These are phyloP conservation scores for Ogataea haglerorum DNA, from an alignment of 805 yeast species.

Conservation along the genomic window DNA sequence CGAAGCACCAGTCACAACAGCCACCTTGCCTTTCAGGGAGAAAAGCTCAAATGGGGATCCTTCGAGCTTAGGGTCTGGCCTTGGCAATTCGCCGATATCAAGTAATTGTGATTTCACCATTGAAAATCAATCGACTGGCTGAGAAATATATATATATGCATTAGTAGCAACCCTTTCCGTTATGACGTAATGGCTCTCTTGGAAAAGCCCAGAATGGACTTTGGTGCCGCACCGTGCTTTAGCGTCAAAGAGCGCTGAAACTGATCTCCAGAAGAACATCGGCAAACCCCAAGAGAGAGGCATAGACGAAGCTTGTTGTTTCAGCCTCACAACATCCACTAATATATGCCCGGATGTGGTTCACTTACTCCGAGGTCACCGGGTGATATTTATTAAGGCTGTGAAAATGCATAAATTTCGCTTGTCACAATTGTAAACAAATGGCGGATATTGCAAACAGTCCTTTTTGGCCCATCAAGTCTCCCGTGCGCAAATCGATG, in stretches of 20 bases:
- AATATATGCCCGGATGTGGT: not conserved
- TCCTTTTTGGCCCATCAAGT: conserved; percentile 4
- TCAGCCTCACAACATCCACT: too few relatives aligned
- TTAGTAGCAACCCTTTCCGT: conserved; percentile 1
- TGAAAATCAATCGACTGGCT: not conserved
- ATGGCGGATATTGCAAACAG: conserved; percentile 5
- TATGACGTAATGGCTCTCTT: conserved; percentile 10
- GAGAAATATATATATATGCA: not conserved
- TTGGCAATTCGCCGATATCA: conserved; percentile 43
- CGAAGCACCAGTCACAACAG: conserved; percentile 81
- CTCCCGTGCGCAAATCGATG: conserved; percentile 3
- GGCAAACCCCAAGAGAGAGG: too few relatives aligned
- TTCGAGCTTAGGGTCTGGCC: conserved; percentile 49
- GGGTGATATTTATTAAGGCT: not conserved
- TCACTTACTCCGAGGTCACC: not conserved
- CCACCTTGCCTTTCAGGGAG: conserved; percentile 80
- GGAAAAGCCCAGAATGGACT: not conserved
- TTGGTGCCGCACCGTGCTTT: too few relatives aligned
- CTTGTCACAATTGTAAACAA: conserved; percentile 5
- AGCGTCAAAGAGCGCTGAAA: too few relatives aligned
- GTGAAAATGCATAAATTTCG: conserved; percentile 1
- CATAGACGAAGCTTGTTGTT: too few relatives aligned
- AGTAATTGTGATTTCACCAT: conserved; percentile 12
- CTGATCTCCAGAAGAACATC: too few relatives aligned
- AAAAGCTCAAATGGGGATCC: conserved; percentile 60